phyloP scores from a whole-genome alignment of 306 rosid genomes.

The Aeschynomene evenia region DNA sequence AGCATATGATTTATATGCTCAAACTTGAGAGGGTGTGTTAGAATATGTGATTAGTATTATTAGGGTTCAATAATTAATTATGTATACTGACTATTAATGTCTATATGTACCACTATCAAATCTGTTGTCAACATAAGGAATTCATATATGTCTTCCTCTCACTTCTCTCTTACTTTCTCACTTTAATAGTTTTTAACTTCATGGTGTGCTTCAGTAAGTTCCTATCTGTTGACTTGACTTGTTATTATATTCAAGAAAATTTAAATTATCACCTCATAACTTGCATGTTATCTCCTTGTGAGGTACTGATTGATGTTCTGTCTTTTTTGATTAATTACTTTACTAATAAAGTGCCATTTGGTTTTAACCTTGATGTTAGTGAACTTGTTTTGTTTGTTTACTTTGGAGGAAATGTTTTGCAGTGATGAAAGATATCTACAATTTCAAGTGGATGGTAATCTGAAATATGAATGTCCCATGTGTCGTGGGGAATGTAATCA shows the following conservation, averaged over 20 bases:
- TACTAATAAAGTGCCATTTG: neutral
- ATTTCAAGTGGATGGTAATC: conserved; percentile 90
- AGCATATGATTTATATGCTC: too few species aligned
- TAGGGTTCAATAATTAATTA: too few species aligned
- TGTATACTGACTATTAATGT: too few species aligned
- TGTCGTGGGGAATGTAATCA: conserved; percentile 97
- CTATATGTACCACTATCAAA: too few species aligned
- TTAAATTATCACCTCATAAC: neutral
- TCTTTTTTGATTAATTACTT: conserved; percentile 6
- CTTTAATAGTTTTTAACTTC: too few species aligned
- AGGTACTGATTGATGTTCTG: neutral
- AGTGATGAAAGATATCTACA: conserved; percentile 91
- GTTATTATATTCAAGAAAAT: neutral
- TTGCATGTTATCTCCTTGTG: conserved; percentile 13
- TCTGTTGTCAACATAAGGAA: too few species aligned
- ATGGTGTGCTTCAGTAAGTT: too few species aligned
- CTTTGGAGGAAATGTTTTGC: conserved; percentile 38
- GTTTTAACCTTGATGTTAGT: conserved; percentile 10
- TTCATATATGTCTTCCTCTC: too few species aligned
- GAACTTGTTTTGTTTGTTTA: conserved; percentile 22
- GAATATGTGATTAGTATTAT: too few species aligned
- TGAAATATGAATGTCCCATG: conserved; percentile 86
- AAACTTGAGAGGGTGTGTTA: too few species aligned
- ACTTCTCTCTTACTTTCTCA: too few species aligned
- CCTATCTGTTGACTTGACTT: neutral